Conservation (phyloP, 176 grass and related monocot genomes). For the bread wheat (Triticum aestivum) region IWGSC_CS_RefSeq_v2.1 NC_057806.1:647924045-647924544, state of each 20-base stretch:
- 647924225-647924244: conserved; percentile 80
- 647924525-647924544: neutral
- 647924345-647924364: conserved; percentile 20
- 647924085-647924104: conserved; percentile 70
- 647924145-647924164: neutral
- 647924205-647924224: neutral
- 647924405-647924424: neutral
- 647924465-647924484: conserved; percentile 58
- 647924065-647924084: conserved; percentile 86
- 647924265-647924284: conserved; percentile 76
- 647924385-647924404: neutral
- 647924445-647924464: conserved; percentile 68
- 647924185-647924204: neutral
- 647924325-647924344: conserved; percentile 51
- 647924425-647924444: conserved; percentile 65
- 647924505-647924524: conserved; percentile 52
- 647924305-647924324: conserved; percentile 67
- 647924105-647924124: conserved; percentile 81
- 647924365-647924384: neutral
- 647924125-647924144: conserved; percentile 47
- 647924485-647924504: conserved; percentile 85
- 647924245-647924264: conserved; percentile 73
- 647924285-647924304: conserved; percentile 44
- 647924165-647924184: neutral
- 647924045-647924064: conserved; percentile 57